These are phyloP conservation scores for Syzygium oleosum DNA, from an alignment of 345 rosid species.

Conservation along the genomic window DNA sequence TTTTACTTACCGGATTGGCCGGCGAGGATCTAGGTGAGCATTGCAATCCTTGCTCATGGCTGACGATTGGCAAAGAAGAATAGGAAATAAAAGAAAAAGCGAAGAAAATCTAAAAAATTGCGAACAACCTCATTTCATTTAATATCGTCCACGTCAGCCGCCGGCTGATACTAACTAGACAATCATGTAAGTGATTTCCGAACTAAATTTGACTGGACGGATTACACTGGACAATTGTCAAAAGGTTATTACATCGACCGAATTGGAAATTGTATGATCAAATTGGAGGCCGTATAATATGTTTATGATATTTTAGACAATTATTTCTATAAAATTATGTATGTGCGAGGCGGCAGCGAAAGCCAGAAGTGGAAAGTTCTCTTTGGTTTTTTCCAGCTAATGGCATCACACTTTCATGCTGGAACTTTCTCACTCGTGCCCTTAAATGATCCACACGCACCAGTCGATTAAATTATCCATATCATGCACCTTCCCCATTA, in stretches of 20 bases:
- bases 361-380: background rate
- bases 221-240: background rate
- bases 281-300: rapidly evolving
- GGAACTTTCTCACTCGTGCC: background rate
- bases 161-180: rapidly evolving
- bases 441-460: background rate
- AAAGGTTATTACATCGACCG: too few relatives aligned
- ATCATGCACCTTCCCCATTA: background rate
- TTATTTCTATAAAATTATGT: background rate
- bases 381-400: background rate
- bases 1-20: background rate
- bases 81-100: background rate
- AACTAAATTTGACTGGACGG: background rate
- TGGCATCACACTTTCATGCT: background rate
- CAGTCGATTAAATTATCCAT: background rate
- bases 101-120: rapidly evolving
- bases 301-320: background rate
- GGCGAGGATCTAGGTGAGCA: rapidly evolving
- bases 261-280: background rate
- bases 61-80: background rate
- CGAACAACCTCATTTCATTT: background rate
- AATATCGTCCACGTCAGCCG: background rate
- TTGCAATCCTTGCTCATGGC: background rate
- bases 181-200: rapidly evolving
- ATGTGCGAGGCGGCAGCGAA: background rate